Evolutionary conservation across 345 rosid species (phyloP), one percentile per base, ranked within the genome.

Genomic region (Aquilaria yunnanensis): DNA sequence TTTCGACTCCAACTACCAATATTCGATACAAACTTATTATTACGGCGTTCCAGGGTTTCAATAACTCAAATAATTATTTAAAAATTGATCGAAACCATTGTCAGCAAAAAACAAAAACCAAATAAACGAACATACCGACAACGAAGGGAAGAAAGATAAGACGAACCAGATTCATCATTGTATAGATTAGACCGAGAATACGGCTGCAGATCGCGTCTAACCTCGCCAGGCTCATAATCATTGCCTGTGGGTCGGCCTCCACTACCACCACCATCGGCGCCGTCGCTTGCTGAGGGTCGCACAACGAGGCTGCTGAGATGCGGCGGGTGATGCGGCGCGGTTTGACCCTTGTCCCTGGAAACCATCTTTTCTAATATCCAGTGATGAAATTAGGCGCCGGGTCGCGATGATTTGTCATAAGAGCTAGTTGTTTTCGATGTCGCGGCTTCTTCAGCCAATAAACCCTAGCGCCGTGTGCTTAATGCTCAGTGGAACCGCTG

Each of bases 301-400:
- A 90, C 88, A 57, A 92, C 83, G 60, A 92, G 90, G 78, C 97
- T 85, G 78, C 92, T 88, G 56, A 86, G 84, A 13, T 85, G 87
- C 41, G 84, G 85, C 67, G 80, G 96, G 62, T 85, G 96, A 78
- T 85, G 85, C 70, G 75, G 74, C 32, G 78, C 14, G 74, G 78
- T 57, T 62, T 77, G 83, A 56, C 82, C 91, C 81, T 77, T 81
- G 69, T 78, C 96, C 67, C 72, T 81, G 41, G 97, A 84, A 32
- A 85, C 93, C 98, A 92, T 92, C 63, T 56, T 62, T 65, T 37
- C 43, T 37, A 37, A 3, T 37, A 5, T 37, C 43, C 8, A 9
- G 43, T 9, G 43, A 37, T 37, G 43, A 37, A 37, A 37, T 5
- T 37, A 37, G 8, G 5, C 43, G 8, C 5, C 2, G 7, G 8